Conservation (phyloP, 2,329 filamentous ascomycete genomes). For the Fusarium sp. region DNA sequence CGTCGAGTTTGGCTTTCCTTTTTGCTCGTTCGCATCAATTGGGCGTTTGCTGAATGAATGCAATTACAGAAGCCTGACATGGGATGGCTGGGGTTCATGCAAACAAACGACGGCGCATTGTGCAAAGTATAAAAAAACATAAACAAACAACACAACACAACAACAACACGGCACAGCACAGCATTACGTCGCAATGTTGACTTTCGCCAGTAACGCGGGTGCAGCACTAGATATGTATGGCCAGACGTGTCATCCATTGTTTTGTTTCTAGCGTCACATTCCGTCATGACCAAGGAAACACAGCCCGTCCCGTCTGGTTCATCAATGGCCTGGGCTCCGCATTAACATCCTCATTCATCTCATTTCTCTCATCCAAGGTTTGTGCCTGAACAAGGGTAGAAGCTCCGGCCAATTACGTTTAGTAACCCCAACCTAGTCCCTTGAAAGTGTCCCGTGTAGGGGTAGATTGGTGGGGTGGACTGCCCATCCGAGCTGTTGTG, state of each 20-base stretch:
- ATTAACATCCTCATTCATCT: slow-evolving; percentile 34
- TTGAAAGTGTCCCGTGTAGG: neutral
- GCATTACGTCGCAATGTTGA: slow-evolving; percentile 19
- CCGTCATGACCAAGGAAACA: slow-evolving; percentile 23
- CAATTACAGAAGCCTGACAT: slow-evolving; percentile 8
- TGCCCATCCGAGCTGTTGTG: slow-evolving; percentile 2
- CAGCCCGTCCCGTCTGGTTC: neutral
- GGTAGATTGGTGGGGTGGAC: neutral
- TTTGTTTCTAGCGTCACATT: slow-evolving; percentile 15
- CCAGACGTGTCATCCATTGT: neutral
- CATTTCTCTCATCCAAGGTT: slow-evolving; percentile 38
- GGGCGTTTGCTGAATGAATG: slow-evolving; percentile 8
- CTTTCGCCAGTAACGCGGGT: slow-evolving; percentile 17
- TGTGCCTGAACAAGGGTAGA: slow-evolving; percentile 23
- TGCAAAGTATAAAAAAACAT: neutral
- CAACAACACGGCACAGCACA: neutral
- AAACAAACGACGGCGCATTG: neutral
- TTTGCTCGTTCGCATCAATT: slow-evolving; percentile 15
- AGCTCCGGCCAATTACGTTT: slow-evolving; percentile 30
- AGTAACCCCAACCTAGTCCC: slow-evolving; percentile 11
- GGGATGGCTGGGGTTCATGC: slow-evolving; percentile 27
- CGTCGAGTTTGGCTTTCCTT: slow-evolving; percentile 11
- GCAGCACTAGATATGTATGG: neutral
- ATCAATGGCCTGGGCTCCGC: slow-evolving; percentile 15
- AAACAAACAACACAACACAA: slow-evolving; percentile 12